These are phyloP conservation scores for Drosera spatulata DNA, from an alignment of 179 eudicot species.

Conservation along the genomic window DNA sequence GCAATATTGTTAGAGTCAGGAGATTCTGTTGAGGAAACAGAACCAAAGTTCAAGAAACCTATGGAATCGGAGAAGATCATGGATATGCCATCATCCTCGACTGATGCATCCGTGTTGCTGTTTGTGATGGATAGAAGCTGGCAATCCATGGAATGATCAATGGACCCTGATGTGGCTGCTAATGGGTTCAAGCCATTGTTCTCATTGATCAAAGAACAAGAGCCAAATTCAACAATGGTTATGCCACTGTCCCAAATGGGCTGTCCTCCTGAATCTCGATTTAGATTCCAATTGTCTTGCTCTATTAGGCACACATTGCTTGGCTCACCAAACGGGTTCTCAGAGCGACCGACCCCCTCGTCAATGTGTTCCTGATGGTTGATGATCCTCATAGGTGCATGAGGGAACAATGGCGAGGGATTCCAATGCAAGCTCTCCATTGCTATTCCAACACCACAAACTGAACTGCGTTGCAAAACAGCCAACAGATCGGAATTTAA, in stretches of 20 bases:
- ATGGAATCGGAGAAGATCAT: constrained; percentile 33
- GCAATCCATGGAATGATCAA: constrained; percentile 37
- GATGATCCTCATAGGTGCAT: constrained; percentile 19
- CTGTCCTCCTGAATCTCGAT: not conserved
- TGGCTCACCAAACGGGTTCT: constrained; percentile 16
- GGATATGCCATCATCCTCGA: constrained; percentile 50
- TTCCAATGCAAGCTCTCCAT: constrained; percentile 5
- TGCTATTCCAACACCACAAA: not conserved
- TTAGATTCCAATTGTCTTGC: not conserved
- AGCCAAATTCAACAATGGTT: not conserved
- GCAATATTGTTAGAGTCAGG: not conserved
- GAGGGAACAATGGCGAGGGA: not conserved
- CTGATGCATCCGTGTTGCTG: constrained; percentile 35
- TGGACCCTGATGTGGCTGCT: constrained; percentile 7
- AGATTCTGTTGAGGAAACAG: constrained; percentile 7
- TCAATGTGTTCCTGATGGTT: constrained; percentile 19
- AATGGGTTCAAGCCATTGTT: not conserved
- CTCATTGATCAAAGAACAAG: not conserved
- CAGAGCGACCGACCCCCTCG: constrained; percentile 14
- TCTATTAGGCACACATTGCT: constrained; percentile 11
- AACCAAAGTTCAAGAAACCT: constrained; percentile 22
- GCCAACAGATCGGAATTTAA: not conserved
- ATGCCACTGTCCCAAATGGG: not conserved
- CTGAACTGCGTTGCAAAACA: not conserved
- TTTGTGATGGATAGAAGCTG: constrained; percentile 33